phyloP scores from a whole-genome alignment of 495 filamentous ascomycete genomes.

The Aspergillus sclerotioniger region DNA sequence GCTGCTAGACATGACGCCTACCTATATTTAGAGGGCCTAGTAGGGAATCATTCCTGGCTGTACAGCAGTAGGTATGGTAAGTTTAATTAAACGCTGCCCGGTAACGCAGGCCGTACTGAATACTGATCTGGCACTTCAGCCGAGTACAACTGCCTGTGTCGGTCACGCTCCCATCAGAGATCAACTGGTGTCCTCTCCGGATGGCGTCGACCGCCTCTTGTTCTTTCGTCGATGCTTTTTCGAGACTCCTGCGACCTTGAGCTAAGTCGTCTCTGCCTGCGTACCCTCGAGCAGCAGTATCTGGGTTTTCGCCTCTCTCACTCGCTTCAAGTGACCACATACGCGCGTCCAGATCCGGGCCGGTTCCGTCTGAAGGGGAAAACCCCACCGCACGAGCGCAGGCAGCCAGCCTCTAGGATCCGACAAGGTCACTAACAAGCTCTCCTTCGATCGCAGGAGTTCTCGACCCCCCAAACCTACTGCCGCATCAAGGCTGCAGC shows the following conservation, averaged over 20 bases:
- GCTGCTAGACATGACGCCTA: neutral
- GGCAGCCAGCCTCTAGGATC: conserved; percentile 18
- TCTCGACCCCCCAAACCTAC: conserved; percentile 11
- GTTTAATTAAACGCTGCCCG: neutral
- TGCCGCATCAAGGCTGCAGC: conserved; percentile 12
- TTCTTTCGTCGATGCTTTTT: neutral
- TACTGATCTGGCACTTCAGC: neutral
- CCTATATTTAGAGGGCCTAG: neutral
- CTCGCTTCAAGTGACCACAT: conserved; percentile 21
- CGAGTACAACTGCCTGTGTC: neutral
- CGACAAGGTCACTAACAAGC: conserved; percentile 9
- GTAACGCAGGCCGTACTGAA: neutral
- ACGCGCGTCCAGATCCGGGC: conserved; percentile 28
- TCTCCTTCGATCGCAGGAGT: conserved; percentile 17
- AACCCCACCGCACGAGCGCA: conserved; percentile 31
- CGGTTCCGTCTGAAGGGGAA: conserved; percentile 21
- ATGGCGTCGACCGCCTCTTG: neutral
- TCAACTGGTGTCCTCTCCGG: neutral
- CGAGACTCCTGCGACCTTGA: neutral
- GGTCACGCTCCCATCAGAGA: neutral
- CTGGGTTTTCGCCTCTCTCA: conserved; percentile 11
- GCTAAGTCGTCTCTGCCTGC: neutral
- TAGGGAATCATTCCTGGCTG: neutral
- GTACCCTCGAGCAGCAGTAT: neutral
- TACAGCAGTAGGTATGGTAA: neutral